Conservation (phyloP, 2,329 filamentous ascomycete species). For the Pseudogymnoascus sp. region DNA sequence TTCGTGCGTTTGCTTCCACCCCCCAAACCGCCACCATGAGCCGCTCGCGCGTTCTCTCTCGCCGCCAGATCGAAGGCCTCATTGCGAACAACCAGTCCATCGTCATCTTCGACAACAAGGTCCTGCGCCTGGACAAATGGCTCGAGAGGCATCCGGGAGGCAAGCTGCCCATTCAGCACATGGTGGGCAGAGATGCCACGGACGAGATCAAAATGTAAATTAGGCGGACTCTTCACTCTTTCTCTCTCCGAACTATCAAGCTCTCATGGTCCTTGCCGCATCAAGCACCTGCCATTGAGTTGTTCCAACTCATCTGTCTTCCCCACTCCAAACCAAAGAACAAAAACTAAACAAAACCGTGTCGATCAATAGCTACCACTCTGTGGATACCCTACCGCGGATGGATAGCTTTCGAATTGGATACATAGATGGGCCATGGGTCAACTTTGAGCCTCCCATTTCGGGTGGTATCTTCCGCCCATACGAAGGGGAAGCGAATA, state of each 20-base stretch:
- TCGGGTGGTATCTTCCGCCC: constrained; percentile 74
- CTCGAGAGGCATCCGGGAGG: constrained; percentile 86
- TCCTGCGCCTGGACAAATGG: constrained; percentile 86
- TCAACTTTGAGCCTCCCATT: constrained; percentile 83
- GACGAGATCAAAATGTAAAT: constrained; percentile 86
- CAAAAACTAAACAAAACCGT: constrained; percentile 1
- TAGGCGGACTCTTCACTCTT: constrained; percentile 14
- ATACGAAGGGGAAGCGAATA: constrained; percentile 32
- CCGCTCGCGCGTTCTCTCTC: constrained; percentile 37
- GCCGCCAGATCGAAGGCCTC: constrained; percentile 66
- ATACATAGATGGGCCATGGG: constrained; percentile 71
- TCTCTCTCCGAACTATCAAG: neutral
- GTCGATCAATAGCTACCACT: constrained; percentile 61
- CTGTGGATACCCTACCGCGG: constrained; percentile 61
- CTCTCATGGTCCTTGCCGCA: constrained; percentile 4
- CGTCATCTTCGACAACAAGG: constrained; percentile 71
- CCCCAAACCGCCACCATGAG: constrained; percentile 3
- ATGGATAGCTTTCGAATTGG: constrained; percentile 85
- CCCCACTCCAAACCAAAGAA: neutral
- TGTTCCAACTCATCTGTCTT: neutral
- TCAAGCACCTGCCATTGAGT: constrained; percentile 6
- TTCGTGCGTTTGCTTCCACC: neutral
- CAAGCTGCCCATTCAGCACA: constrained; percentile 82
- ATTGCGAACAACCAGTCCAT: constrained; percentile 77
- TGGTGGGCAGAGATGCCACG: constrained; percentile 89